Base-by-base conservation (phyloP, 1,139 yeast genomes). In the Yamadazyma taylorii region DNA sequence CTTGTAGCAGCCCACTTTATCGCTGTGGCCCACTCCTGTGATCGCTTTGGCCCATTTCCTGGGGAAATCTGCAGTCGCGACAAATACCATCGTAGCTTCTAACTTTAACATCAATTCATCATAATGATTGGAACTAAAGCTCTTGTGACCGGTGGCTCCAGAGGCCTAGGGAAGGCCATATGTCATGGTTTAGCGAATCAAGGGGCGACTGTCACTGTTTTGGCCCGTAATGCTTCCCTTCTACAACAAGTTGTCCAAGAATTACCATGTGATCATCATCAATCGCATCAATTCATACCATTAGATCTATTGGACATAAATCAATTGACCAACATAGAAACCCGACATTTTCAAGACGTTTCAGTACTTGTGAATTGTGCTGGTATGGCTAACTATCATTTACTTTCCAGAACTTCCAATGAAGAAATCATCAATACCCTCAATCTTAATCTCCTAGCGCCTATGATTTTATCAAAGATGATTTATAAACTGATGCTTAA, bases 111-210 rank as follows among this genome's bases (percentile, higher is more conserved):
- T 25, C 28, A 12, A 5, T 16, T n/a, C 31, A 15, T 22, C n/a
- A 40, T 42, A 43, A 9, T 29, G 13, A 55, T 53, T 8, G 47
- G 48, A 27, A 69, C 65, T 24, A n/a, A n/a, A n/a, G 89, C 87
- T 0, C 48, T 84, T 4, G 62, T 90, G 1, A 89, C 97, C 0
- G 98, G 98, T 0, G 96, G 88, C 0, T 85, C 96, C 0, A 66
- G 79, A 47, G 97, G 97, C 0, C 69, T 90, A 21, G 98, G 98
- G 0, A 63, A 71, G 5, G 79, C 81, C 0, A 75, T 90, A 13
- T 82, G 92, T 0, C 52, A 60, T 28, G 60, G 56, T 36, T 63
- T 90, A 24, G 81, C 95, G 0, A 35, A 49, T 0, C 56, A 73
- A 31, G 96, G 96, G 1, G 75, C 83, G 17, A 70, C 74, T 13